A percentile compares a stretch with the other conserved stretches of the same genome.
Evolutionary conservation across 2,329 filamentous ascomycete genomes (phyloP).

Genomic region (Cytospora piceae): DNA sequence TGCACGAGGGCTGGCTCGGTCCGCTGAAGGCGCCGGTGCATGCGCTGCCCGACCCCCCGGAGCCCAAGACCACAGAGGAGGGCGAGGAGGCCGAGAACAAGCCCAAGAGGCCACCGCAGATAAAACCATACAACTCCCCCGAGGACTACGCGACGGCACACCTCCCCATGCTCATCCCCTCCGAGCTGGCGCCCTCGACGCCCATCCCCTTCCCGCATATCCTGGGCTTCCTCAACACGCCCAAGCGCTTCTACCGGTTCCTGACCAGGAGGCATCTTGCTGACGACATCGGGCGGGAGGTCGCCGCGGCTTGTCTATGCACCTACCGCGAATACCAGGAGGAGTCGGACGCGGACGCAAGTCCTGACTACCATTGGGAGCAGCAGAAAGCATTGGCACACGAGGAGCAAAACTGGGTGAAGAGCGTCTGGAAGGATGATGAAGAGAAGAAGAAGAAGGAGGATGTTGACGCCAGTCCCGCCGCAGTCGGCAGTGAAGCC

Average conservation of each 20-base stretch:
- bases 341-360: slow-evolving; percentile 37
- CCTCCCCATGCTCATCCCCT: slow-evolving; percentile 68
- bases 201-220: slow-evolving; percentile 84
- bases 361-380: slow-evolving; percentile 52
- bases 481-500: slow-evolving; percentile 20
- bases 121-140: slow-evolving; percentile 73
- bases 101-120: slow-evolving; percentile 62
- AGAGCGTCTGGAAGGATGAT: slow-evolving; percentile 68
- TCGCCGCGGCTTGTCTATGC: slow-evolving; percentile 80
- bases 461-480: slow-evolving; percentile 28
- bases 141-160: slow-evolving; percentile 70
- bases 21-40: slow-evolving; percentile 68
- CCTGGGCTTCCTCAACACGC: slow-evolving; percentile 89
- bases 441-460: slow-evolving; percentile 47
- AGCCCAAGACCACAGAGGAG: slow-evolving; percentile 33
- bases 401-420: slow-evolving; percentile 85
- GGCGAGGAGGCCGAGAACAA: slow-evolving; percentile 52
- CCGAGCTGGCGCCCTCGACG: slow-evolving; percentile 71
- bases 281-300: slow-evolving; percentile 83
- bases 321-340: slow-evolving; percentile 54
- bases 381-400: slow-evolving; percentile 66
- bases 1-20: slow-evolving; percentile 96
- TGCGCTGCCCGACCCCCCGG: slow-evolving; percentile 36
- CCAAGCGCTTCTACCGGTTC: slow-evolving; percentile 84
- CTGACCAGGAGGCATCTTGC: slow-evolving; percentile 83